Base-by-base conservation (phyloP, 495 filamentous ascomycete species). In the Zalerion maritima region DNA sequence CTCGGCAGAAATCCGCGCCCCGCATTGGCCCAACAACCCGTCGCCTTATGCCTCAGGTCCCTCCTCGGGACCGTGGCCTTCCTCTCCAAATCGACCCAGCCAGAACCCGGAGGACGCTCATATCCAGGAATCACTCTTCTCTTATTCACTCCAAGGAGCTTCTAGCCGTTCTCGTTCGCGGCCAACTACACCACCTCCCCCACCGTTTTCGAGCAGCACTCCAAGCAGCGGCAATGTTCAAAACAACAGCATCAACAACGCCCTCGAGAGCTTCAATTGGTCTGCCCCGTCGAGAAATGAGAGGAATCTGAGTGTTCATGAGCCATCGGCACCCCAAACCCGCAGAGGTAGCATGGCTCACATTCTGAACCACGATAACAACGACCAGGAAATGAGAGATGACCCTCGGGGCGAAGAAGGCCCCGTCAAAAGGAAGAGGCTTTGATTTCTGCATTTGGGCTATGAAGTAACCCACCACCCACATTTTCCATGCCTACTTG, bases 1-100 rank as follows among this genome's bases (percentile, higher is more conserved):
- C 1, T 89, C 87, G 26, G 89, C 89, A 31, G 89, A 97, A 42
- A 96, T 97, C 40, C 80, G 89, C 17, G 73, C 80, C 22, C 78
- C 80, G 40, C 81, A 82, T 29, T 94, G 89, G 89, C 74, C 78
- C 40, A 65, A 71, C 10, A 67, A 60, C 24, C 64, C 66, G 15
- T 84, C 83, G 3, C 81, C 85, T 8, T 83, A 82, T 35, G 64
- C 58, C 2, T 75, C 79, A 13, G 76, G 76, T 3, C 75, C 81
- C 14, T 70, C 73, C 20, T 81, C 75, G 6, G 50, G 70, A 14
- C 78, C 81, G 28, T 94, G 84, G 83, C 84, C 87, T 2, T 78
- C 82, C 1, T 89, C 82, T 10, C 86, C 86, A 11, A 80, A 68
- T 46, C 69, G 81, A 18, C 58, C 61, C 9, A 69, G 40, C 10